Conservation (phyloP, 768 basidiomycete species). For the Russula griseocarnosa region DNA sequence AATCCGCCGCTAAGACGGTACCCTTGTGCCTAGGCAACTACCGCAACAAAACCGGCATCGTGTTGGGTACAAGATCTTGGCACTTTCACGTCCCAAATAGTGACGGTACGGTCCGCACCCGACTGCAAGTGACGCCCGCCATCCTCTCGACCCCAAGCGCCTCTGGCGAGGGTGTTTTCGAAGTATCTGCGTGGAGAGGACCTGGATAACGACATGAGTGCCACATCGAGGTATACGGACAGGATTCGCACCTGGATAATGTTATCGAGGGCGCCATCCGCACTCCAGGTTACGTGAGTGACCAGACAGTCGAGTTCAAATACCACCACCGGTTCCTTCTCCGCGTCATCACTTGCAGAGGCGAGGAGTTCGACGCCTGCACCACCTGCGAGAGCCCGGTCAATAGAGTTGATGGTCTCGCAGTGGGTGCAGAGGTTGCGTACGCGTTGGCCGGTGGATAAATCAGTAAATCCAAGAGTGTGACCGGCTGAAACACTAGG, state of each 20-base stretch:
- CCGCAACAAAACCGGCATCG: neutral
- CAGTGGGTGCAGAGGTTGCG: constrained; percentile 83
- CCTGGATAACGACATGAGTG: constrained; percentile 40
- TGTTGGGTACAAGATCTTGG: constrained; percentile 59
- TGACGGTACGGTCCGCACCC: constrained; percentile 84
- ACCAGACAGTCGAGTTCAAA: constrained; percentile 87
- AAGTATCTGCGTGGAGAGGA: constrained; percentile 95
- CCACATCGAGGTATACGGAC: neutral
- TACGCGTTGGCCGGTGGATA: constrained; percentile 77
- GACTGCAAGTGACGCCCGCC: constrained; percentile 74
- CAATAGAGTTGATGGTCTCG: constrained; percentile 86
- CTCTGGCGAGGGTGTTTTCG: constrained; percentile 79
- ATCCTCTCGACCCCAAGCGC: constrained; percentile 85
- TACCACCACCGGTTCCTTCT: constrained; percentile 69
- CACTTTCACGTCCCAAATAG: constrained; percentile 82
- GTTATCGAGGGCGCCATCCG: constrained; percentile 93
- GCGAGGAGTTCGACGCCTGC: constrained; percentile 81
- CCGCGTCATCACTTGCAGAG: constrained; percentile 79
- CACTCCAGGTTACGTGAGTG: constrained; percentile 88
- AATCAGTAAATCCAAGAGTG: constrained; percentile 67
- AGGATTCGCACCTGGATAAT: constrained; percentile 77
- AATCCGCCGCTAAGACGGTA: constrained; percentile 92
- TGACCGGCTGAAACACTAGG: constrained; percentile 90
- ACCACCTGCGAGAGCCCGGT: constrained; percentile 80
- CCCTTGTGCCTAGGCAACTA: constrained; percentile 95